A percentile compares a stretch with the other conserved stretches of the same genome.
These are phyloP conservation scores for Immersiella caudata DNA, from an alignment of 495 filamentous ascomycete species.

Conservation along the genomic window DNA sequence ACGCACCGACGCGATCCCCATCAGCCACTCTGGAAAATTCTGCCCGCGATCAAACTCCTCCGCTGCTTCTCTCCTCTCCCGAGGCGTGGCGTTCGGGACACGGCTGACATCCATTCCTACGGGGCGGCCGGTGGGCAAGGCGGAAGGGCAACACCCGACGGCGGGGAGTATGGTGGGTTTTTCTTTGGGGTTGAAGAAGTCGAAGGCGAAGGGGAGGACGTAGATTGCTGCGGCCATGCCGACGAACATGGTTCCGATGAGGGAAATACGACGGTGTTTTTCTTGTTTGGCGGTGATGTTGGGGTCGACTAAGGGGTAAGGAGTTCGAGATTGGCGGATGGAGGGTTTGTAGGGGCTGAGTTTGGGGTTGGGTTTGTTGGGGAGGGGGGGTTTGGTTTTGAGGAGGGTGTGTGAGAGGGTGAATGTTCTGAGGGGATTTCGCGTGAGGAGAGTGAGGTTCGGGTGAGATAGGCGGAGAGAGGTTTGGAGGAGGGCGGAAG, in stretches of 20 bases:
- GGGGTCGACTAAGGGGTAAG: not conserved
- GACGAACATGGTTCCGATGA: slow-evolving; percentile 2
- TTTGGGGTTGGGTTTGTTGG: not conserved
- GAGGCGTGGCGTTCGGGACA: slow-evolving; percentile 8
- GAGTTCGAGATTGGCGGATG: not conserved
- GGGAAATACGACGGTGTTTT: not conserved
- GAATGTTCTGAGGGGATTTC: slow-evolving; percentile 5
- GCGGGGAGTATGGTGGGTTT: slow-evolving; percentile 10
- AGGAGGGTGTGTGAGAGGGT: slow-evolving; percentile 17
- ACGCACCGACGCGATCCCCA: slow-evolving; percentile 65
- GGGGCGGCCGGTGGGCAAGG: slow-evolving; percentile 22
- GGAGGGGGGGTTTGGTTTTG: slow-evolving; percentile 5
- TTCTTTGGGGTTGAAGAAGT: slow-evolving; percentile 33
- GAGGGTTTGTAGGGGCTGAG: not conserved
- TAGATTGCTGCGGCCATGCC: slow-evolving; percentile 33
- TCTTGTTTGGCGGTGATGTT: not conserved
- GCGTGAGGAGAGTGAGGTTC: not conserved
- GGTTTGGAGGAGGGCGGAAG: not conserved
- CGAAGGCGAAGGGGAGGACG: slow-evolving; percentile 30
- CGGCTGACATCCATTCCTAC: not conserved
- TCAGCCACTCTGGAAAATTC: slow-evolving; percentile 64
- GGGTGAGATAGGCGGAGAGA: not conserved
- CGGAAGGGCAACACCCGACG: slow-evolving; percentile 9
- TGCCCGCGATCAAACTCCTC: slow-evolving; percentile 36
- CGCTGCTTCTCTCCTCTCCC: slow-evolving; percentile 26